phyloP scores from a whole-genome alignment of 192 early-diverging fungal species.

The Spinellus fusiger region DNA sequence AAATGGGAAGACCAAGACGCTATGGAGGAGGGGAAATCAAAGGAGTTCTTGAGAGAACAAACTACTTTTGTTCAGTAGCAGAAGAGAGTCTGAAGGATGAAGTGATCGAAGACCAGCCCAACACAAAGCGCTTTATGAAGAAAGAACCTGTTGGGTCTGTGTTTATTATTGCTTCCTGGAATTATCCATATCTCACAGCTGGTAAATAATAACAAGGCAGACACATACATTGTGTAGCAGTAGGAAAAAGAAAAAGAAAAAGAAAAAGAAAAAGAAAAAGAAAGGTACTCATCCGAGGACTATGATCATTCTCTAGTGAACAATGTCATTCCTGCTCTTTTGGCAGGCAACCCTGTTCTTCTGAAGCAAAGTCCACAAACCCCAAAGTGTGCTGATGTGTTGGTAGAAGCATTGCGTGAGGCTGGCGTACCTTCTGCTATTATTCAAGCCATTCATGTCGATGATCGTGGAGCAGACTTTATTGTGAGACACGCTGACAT shows the following conservation, averaged over 20 bases:
- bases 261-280: background rate
- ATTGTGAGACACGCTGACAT: conserved; percentile 54
- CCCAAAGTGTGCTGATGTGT: conserved; percentile 66
- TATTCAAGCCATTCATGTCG: conserved; percentile 52
- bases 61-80: conserved; percentile 64
- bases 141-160: conserved; percentile 60
- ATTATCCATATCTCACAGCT: conserved; percentile 72
- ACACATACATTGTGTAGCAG: background rate
- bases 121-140: conserved; percentile 52
- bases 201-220: conserved; percentile 8
- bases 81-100: conserved; percentile 55
- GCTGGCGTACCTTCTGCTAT: conserved; percentile 67
- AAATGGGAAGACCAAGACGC: conserved; percentile 66
- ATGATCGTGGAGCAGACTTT: conserved; percentile 42
- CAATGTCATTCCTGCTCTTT: conserved; percentile 68
- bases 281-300: background rate
- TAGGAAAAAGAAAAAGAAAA: conserved; percentile 3
- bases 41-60: conserved; percentile 61
- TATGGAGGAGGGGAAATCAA: conserved; percentile 66
- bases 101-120: conserved; percentile 37
- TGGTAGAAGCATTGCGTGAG: conserved; percentile 52
- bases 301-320: conserved; percentile 50
- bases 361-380: conserved; percentile 82
- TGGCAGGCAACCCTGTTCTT: conserved; percentile 72
- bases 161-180: conserved; percentile 58